Percentiles rank a stretch among this genome's conserved stretches.
Evolutionary conservation across 805 yeast species (phyloP).

Genomic region (Saccharomycodes ludwigii): DNA sequence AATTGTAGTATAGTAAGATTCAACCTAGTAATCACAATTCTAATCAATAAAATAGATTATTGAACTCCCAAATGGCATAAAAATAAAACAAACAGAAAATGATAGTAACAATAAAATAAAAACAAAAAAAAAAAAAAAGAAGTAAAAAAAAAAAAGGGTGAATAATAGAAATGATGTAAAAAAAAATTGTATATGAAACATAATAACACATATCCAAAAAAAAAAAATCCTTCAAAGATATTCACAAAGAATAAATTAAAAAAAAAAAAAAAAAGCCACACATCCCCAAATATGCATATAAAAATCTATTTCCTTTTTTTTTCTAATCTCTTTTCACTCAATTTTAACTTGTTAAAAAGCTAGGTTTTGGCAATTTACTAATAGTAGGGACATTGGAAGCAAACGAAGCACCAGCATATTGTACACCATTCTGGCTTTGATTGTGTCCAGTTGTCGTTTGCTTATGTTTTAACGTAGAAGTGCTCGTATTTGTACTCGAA

Average conservation of each 20-base stretch:
- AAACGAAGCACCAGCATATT: constrained; percentile 25
- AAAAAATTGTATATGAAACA: not conserved
- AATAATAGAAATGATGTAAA: not conserved
- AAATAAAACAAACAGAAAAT: no score
- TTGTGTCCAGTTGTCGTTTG: no score
- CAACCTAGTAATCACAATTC: no score
- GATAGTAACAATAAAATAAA: not conserved
- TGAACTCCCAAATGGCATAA: no score
- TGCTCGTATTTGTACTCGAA: no score
- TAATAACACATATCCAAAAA: no score
- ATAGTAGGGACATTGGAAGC: constrained; percentile 22
- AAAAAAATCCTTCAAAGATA: not conserved
- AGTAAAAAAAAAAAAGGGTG: not conserved
- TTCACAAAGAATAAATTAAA: not conserved
- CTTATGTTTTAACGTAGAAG: not conserved
- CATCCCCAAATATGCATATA: no score
- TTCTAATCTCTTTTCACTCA: not conserved
- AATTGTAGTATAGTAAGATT: no score
- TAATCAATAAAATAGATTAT: no score
- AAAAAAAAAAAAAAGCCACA: constrained; percentile 1
- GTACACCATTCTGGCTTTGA: no score
- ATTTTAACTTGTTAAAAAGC: constrained; percentile 9
- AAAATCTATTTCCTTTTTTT: constrained; percentile 1
- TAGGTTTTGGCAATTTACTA: constrained; percentile 23
- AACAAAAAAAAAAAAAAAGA: not conserved